Evolutionary conservation across 2,329 filamentous ascomycete species (phyloP), one percentile per base, ranked within the genome.

Genomic region (Colletotrichum caudatum): DNA sequence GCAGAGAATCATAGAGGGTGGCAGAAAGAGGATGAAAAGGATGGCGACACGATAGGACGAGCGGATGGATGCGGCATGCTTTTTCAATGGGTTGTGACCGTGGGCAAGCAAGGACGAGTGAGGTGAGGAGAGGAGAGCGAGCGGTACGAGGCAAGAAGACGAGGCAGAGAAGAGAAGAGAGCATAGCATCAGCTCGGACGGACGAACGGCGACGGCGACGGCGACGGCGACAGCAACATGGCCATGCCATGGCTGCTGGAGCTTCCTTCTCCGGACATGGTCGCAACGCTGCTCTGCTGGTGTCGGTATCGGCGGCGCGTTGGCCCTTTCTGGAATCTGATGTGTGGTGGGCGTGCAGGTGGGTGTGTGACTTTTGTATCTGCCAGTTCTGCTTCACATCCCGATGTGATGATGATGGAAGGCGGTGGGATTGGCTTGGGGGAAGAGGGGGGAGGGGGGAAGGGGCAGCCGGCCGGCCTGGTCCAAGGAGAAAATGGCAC

Each of bases 401-500:
- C 33, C 35, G 44, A 48, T 26, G 33, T 26, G 35, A 54, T n/a
- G 48, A 48, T 48, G 46, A 29, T 29, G 29, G 29, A 23, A 23
- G 35, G n/a, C 33, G 50, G 50, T 33, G 26, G 50, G 26, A 33
- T 33, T 18, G 7, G 39, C 35, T 53, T 23, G 29, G 16, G 26
- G 44, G 44, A 39, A 16, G 39, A 14, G 29, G 16, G 26, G 41
- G 37, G 37, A 4, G 5, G 29, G 16, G 26, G 20, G n/a, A n/a
- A n/a, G n/a, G 41, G 18, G 53, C 20, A 44, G 18, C 57, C 57
- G 39, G 50, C 64, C 56, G 29, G 50, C 64, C 56, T 33, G 56
- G 18, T 39, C 64, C 68, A 54, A 50, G 56, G 64, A 71, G 64
- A 56, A 62, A 48, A 48, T 61, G 68, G 37, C 37, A 70, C 64